Base-by-base conservation (phyloP, 495 filamentous ascomycete genomes). In the Hypoxylon rickii region DNA sequence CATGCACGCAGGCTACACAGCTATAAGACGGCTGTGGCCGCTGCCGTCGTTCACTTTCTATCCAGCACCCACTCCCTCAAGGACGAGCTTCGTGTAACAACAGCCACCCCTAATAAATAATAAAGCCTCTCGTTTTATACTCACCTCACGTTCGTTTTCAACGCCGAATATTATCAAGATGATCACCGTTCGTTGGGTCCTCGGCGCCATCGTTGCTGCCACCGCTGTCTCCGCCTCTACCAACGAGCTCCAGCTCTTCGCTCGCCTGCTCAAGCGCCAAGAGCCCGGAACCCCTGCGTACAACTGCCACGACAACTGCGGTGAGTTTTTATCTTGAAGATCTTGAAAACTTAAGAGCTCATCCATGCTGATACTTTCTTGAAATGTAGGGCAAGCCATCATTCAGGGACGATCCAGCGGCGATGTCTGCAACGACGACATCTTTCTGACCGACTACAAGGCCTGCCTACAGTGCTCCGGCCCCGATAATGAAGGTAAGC, bases 241-340 rank as follows among this genome's bases (percentile, higher is more conserved):
- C 0, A 51, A 65, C 10, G 45, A 62, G 29, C 40, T 61, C 1
- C 51, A 49, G 44, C 18, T 58, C 32, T 48, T 67, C 24, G 24
- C 48, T 17, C 47, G 47, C 26, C 50, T 73, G 7, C 61, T 70
- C 29, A 70, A 65, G 48, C 71, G 70, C 20, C 70, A 73, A 45
- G 71, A 65, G 4, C 74, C 74, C 1, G 79, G 77, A 11, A 71
- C 75, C 1, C 67, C 76, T 5, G 44, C 61, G 1, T 82, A 79
- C 55, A 69, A 73, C 7, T 82, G 79, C 44, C 79, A 82, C 49
- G 70, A 71, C 31, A 72, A 73, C 52, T 82, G 79, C 50, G 79
- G 79, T 80, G 54, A 47, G 70, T 50, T 15, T 20, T 13, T 16
- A 19, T 18, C 3, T 29, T n/a, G 10, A 52, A 4, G 21, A 8